Conservation (phyloP, 2,329 filamentous ascomycete species). For the Pseudohalonectria lignicola region DNA sequence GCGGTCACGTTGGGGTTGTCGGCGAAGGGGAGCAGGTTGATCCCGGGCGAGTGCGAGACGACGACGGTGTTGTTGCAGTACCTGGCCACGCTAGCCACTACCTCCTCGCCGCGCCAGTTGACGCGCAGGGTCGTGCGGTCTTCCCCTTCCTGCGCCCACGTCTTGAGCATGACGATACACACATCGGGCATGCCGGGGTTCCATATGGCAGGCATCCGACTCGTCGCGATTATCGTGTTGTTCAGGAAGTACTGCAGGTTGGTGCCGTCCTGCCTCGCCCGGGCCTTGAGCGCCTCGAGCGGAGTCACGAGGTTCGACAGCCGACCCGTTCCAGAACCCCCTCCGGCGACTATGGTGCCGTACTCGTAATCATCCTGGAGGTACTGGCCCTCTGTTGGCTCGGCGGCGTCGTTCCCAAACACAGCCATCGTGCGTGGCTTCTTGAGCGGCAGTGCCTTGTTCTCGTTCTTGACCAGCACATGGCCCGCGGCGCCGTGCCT, state of each 20-base stretch:
- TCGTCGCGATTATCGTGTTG: conserved; percentile 27
- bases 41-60: conserved; percentile 50
- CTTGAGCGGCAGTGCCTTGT: conserved; percentile 47
- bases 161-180: conserved; percentile 55
- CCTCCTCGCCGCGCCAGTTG: conserved; percentile 41
- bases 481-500: conserved; percentile 46
- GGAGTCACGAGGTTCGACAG: conserved; percentile 34
- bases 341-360: conserved; percentile 46
- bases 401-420: conserved; percentile 50
- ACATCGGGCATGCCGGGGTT: conserved; percentile 44
- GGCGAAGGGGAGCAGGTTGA: conserved; percentile 43
- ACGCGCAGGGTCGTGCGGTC: conserved; percentile 57
- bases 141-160: conserved; percentile 61
- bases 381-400: conserved; percentile 53
- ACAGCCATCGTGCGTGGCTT: conserved; percentile 44
- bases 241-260: conserved; percentile 37
- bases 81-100: conserved; percentile 38
- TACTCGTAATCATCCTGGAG: conserved; percentile 53
- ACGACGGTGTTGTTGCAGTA: conserved; percentile 40
- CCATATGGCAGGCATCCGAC: conserved; percentile 32
- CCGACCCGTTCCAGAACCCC: conserved; percentile 43
- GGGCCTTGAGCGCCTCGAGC: conserved; percentile 40
- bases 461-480: conserved; percentile 63
- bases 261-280: conserved; percentile 40
- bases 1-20: conserved; percentile 50